phyloP scores from a whole-genome alignment of 495 filamentous ascomycete genomes.

The Neurospora sp. region DNA sequence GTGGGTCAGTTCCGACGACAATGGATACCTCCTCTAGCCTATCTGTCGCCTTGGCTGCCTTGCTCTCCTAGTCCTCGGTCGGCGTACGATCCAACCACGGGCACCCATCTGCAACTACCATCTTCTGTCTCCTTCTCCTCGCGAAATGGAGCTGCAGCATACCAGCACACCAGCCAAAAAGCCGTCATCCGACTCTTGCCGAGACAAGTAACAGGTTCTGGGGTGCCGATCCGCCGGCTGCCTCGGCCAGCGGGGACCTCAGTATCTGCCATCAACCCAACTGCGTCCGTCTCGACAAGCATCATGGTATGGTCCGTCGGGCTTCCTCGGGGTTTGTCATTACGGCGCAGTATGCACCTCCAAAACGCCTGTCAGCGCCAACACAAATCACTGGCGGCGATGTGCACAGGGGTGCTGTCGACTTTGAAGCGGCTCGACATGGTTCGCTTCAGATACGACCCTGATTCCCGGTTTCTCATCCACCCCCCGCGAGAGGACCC shows the following conservation, averaged over 20 bases:
- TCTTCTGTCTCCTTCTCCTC: neutral
- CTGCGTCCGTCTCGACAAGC: neutral
- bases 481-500: slow-evolving; percentile 13
- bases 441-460: slow-evolving; percentile 25
- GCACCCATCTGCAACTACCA: neutral
- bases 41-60: neutral
- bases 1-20: neutral
- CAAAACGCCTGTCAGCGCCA: neutral
- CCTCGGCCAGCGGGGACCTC: neutral
- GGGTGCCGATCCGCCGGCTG: neutral
- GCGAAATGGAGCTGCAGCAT: neutral
- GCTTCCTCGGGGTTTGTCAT: neutral
- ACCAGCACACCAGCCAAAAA: neutral
- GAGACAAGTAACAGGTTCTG: neutral
- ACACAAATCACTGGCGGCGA: neutral
- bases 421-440: slow-evolving; percentile 13
- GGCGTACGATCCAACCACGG: neutral
- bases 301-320: neutral
- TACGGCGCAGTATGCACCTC: neutral
- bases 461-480: slow-evolving; percentile 27
- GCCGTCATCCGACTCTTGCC: neutral
- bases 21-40: neutral
- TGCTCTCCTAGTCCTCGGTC: neutral
- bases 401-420: slow-evolving; percentile 13
- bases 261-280: neutral